Conservation (phyloP, 768 basidiomycete genomes). For the Boletus coccyginus region DNA sequence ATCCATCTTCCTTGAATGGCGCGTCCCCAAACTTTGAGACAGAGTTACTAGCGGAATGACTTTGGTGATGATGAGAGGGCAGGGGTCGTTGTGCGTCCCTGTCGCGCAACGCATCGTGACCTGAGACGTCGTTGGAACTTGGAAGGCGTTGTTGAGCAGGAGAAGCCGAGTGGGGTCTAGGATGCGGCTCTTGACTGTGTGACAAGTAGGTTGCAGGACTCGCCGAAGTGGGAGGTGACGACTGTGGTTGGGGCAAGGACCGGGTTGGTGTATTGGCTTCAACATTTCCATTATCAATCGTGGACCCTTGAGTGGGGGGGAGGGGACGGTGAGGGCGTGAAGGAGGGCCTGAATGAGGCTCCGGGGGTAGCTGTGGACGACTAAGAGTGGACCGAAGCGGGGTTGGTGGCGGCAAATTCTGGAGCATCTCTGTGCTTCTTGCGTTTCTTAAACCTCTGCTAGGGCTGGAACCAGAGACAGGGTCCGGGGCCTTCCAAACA, state of each 20-base stretch:
- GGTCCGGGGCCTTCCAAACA: constrained; percentile 33
- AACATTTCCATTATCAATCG: constrained; percentile 15
- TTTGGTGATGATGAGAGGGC: constrained; percentile 24
- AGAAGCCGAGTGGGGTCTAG: constrained; percentile 61
- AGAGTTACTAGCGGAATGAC: constrained; percentile 26
- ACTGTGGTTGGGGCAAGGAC: constrained; percentile 23
- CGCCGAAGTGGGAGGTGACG: constrained; percentile 20
- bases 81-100: constrained; percentile 29
- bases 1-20: constrained; percentile 31
- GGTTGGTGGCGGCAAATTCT: constrained; percentile 13
- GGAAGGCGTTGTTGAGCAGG: constrained; percentile 33
- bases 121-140: constrained; percentile 10
- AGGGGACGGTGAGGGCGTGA: constrained; percentile 29
- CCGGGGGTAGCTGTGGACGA: constrained; percentile 27
- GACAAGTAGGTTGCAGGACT: constrained; percentile 35
- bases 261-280: constrained; percentile 20
- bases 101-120: constrained; percentile 26
- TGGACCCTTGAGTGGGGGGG: constrained; percentile 27
- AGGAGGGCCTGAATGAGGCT: constrained; percentile 13
- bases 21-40: constrained; percentile 32
- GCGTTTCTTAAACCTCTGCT: constrained; percentile 21
- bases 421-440: constrained; percentile 31
- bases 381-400: constrained; percentile 31
- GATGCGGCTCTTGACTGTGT: constrained; percentile 54
- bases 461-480: constrained; percentile 35